Base-by-base conservation (phyloP, 805 yeast genomes). In the Millerago galiae region DNA sequence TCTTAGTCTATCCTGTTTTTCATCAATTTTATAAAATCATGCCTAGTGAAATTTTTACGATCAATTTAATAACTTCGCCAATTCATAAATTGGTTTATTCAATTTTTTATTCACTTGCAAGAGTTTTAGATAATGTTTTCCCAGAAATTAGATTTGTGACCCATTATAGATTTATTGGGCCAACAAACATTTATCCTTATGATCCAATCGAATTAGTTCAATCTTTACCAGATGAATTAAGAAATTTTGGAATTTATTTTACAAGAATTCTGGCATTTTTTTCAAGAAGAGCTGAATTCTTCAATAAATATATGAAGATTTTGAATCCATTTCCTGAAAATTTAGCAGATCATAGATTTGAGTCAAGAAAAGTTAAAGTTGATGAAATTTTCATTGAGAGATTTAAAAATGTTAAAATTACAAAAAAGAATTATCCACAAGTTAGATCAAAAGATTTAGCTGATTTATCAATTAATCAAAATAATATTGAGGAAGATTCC, bases 161-260 rank as follows among this genome's bases (percentile, higher is more conserved):
- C 0, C 44, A 39, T 10, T 47, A 37, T 26, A 43, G 59, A 37
- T 56, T 54, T 43, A 51, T 54, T 46, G 61, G 61, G 1, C 56
- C 59, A 25, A 41, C 56, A 9, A 32, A 42, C 2, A 7, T 49
- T 8, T 54, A 51, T 28, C 59, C 61, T 5, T 54, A 37, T 35
- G 43, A 50, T 3, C 28, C 12, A 2, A 39, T 42, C 0, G 51
- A 45, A 13, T 11, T 54, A 1, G 27, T 32, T 11, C 27, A 24
- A 4, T 45, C 37, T 2, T 21, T 53, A 2, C 34, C 50, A 2
- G 34, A 40, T 1, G 51, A 49, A 2, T 27, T 53, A 17, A 26
- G 13, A 16, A 35, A 13, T 5, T 47, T 38, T 38, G 51, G 51
- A 2, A 34, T 34, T 7, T 55, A 54, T 42, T 51, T 51, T 5